Base-by-base conservation (phyloP, 164 flowering plant species). In the Brasenia schreberi region DNA sequence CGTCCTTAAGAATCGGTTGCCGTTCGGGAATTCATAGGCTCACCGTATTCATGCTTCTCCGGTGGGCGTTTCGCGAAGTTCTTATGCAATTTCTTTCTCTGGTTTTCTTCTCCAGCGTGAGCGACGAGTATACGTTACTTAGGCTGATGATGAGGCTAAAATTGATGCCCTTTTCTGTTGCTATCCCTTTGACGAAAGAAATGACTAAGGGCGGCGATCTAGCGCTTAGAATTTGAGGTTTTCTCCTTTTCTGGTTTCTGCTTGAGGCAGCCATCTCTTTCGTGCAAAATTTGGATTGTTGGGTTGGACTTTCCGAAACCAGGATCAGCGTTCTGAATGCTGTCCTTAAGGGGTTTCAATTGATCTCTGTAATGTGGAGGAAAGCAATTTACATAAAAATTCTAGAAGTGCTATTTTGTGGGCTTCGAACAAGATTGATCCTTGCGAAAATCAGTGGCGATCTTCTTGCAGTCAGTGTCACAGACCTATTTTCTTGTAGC, bases 31-130 rank as follows among this genome's bases (percentile, higher is more conserved):
- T 87, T 39, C 83, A 75, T 72, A 83, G 87, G 77, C 79, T 92
- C 19, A 77, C 95, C 5, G 96, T 96, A 59, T 87, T 88, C 67
- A 79, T 88, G n/a, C 67, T 95, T 14, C 81, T 95, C 89, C 82
- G 85, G 68, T 95, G 98, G 99, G 97, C 97, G 0, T 86, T 92
- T 43, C 80, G 96, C 73, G 99, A 92, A 71, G 98, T 96, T 2
- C 65, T 95, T 68, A 84, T 96, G 3, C 98, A 95, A 81, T 69
- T 95, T 19, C 80, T 95, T 10, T 97, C 97, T 4, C 69, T 95
- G 66, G 90, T 87, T 85, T 88, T 79, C 71, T 95, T 95, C 33
- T 90, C 97, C 5, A 97, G 92, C 65, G 76, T 95, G 70, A 90
- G 92, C 43, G 96, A 95, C 70, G 97, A 90, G 73, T 82, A 85